phyloP scores from a whole-genome alignment of 768 basidiomycete species.

The Mrakia gelida region DNA sequence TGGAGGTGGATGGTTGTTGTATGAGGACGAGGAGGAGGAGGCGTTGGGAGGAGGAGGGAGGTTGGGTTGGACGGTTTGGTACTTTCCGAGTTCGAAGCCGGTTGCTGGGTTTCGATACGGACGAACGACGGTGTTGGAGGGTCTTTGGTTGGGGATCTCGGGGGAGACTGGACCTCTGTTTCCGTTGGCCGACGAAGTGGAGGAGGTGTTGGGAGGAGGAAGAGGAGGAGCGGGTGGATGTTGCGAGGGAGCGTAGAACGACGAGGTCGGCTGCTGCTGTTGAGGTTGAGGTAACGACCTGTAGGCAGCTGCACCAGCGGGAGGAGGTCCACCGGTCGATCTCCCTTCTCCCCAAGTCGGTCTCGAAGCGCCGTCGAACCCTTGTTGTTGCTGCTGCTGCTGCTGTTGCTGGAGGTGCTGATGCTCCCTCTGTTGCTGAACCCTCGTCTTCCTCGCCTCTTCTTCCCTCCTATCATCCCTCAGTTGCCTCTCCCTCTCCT shows the following conservation, averaged over 20 bases:
- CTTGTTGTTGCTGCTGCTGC: background rate
- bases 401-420: background rate
- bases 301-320: background rate
- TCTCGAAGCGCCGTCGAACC: background rate
- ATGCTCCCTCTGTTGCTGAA: background rate
- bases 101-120: background rate
- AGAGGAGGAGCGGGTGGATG: background rate
- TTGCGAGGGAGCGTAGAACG: too few species aligned
- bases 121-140: background rate
- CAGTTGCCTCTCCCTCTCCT: conserved; percentile 1
- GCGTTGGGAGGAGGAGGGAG: background rate
- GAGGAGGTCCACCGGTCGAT: background rate
- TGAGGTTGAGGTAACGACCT: background rate
- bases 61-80: background rate
- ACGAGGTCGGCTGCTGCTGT: background rate
- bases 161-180: background rate
- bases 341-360: background rate
- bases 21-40: background rate
- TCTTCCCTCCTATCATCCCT: conserved; percentile 1
- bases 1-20: background rate
- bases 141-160: background rate
- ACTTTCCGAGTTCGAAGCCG: background rate
- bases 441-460: background rate
- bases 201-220: background rate
- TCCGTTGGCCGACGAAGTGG: background rate